Percentiles rank a stretch among this genome's conserved stretches.
Evolutionary conservation across 768 basidiomycete genomes (phyloP).

Genomic region (Trametes villosa): DNA sequence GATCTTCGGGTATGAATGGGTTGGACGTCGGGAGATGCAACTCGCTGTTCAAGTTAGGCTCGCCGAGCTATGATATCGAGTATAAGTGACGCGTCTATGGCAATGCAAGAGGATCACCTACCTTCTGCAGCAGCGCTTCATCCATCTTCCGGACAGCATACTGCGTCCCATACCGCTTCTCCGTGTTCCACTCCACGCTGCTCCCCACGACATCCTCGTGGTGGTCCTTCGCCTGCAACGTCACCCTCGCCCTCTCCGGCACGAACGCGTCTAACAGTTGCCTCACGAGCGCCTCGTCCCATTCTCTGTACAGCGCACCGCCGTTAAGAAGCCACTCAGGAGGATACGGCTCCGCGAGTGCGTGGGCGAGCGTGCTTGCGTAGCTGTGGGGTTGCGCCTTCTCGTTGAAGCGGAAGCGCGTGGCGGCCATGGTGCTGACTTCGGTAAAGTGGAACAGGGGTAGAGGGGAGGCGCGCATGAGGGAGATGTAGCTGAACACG

Average conservation of each 20-base stretch:
- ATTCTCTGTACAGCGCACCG: slow-evolving; percentile 18
- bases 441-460: slow-evolving; percentile 46
- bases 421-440: slow-evolving; percentile 45
- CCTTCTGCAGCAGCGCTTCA: slow-evolving; percentile 38
- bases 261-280: slow-evolving; percentile 31
- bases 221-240: slow-evolving; percentile 43
- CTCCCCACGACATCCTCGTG: slow-evolving; percentile 32
- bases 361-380: slow-evolving; percentile 41
- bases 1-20: slow-evolving; percentile 51
- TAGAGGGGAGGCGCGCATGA: slow-evolving; percentile 31
- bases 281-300: slow-evolving; percentile 26
- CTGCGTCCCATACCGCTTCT: slow-evolving; percentile 57
- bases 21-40: slow-evolving; percentile 52
- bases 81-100: background rate
- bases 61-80: slow-evolving; percentile 8
- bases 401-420: slow-evolving; percentile 54
- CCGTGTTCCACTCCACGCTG: slow-evolving; percentile 38
- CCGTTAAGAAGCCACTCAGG: slow-evolving; percentile 25
- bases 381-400: slow-evolving; percentile 47
- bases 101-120: slow-evolving; percentile 11
- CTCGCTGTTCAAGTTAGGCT: slow-evolving; percentile 33
- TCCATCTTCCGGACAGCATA: slow-evolving; percentile 43
- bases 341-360: slow-evolving; percentile 28
- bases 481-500: slow-evolving; percentile 47
- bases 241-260: slow-evolving; percentile 42